Percentiles rank a stretch among this genome's conserved stretches.
Evolutionary conservation across 305 asterid genomes (phyloP).

Genomic region (Fraxinus sp.): DNA sequence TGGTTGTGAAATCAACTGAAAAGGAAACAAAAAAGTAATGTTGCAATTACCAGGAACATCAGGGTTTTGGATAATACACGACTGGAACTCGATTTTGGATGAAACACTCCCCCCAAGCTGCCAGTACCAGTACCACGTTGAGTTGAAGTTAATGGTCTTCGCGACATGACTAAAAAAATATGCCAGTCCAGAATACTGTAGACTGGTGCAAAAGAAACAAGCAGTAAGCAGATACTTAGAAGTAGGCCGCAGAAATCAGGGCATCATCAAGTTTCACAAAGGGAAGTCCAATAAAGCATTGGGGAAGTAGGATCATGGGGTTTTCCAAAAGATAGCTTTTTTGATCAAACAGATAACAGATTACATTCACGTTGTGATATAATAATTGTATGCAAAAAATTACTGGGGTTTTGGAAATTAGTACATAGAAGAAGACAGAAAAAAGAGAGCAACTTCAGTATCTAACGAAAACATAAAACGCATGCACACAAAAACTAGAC

Average conservation of each 20-base stretch:
- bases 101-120: slow-evolving; percentile 36
- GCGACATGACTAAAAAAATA: slow-evolving; percentile 33
- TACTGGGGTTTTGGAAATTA: neutral
- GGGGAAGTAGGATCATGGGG: neutral
- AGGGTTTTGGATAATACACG: slow-evolving; percentile 38
- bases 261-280: neutral
- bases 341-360: neutral
- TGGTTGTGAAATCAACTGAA: neutral
- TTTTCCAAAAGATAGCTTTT: neutral
- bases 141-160: slow-evolving; percentile 37
- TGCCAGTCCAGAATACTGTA: neutral
- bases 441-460: neutral
- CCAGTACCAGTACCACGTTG: slow-evolving; percentile 38
- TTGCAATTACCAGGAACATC: slow-evolving; percentile 32
- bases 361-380: neutral
- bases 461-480: neutral
- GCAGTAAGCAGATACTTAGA: neutral
- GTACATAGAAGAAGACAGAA: neutral
- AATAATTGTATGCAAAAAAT: neutral
- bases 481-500: neutral
- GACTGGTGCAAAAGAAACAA: slow-evolving; percentile 6
- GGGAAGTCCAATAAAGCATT: neutral
- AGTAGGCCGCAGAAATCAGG: neutral
- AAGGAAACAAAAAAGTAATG: neutral
- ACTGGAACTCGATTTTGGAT: slow-evolving; percentile 40